phyloP scores from a whole-genome alignment of 1,284 basidiomycete genomes.

The Moniliophthora roreri region DNA sequence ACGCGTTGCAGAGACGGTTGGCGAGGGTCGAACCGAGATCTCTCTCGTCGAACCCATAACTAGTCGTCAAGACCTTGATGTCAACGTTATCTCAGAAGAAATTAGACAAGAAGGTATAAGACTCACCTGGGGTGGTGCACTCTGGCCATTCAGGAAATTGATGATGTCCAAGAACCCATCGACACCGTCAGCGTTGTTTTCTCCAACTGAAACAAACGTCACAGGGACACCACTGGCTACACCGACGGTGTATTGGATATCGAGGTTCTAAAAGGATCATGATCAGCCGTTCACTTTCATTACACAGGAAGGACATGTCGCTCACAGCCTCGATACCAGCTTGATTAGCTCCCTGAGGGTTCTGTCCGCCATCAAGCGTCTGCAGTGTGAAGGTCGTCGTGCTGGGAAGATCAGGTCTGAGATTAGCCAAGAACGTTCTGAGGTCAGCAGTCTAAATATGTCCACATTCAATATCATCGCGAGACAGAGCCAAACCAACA shows the following conservation, averaged over 20 bases:
- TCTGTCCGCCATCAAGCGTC: conserved; percentile 27
- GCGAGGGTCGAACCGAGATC: conserved; percentile 23
- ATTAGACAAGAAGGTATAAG: conserved; percentile 9
- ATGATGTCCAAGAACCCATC: conserved; percentile 29
- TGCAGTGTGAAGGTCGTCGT: conserved; percentile 30
- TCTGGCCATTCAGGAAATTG: conserved; percentile 27
- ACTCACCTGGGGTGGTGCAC: conserved; percentile 29
- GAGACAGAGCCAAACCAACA: neutral
- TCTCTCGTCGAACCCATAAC: conserved; percentile 26
- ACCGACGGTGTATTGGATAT: conserved; percentile 29
- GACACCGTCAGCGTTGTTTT: conserved; percentile 15
- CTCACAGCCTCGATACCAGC: conserved; percentile 32
- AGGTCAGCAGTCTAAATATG: conserved; percentile 18
- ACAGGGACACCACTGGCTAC: conserved; percentile 29
- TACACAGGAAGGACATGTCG: conserved; percentile 4
- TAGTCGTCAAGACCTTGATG: conserved; percentile 24
- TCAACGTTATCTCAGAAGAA: conserved; percentile 3
- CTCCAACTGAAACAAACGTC: conserved; percentile 25
- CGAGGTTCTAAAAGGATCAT: conserved; percentile 18
- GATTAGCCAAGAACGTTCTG: conserved; percentile 19
- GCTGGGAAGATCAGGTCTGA: conserved; percentile 31
- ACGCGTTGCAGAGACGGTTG: conserved; percentile 32
- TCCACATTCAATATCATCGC: neutral
- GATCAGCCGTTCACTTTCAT: neutral
- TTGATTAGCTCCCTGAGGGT: conserved; percentile 26